Evolutionary conservation across 176 grass and related monocot species (phyloP), one percentile per base, ranked within the genome.

Genomic region (Triticum aestivum): DNA sequence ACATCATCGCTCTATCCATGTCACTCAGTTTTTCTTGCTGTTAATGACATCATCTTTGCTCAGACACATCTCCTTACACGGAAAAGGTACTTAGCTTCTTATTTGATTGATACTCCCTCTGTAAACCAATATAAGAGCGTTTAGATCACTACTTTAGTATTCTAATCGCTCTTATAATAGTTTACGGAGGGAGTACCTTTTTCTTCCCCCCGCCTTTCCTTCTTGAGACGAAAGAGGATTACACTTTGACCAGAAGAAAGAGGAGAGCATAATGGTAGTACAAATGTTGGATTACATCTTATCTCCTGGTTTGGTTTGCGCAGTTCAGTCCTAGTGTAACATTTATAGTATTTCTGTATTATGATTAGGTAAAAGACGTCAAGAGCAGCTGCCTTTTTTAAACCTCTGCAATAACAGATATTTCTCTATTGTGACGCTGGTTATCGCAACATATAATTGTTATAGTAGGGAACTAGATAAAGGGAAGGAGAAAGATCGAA

Each of bases 61-160:
- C 41, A 94, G 95, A 93, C 92, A 97, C 95, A 91, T 94, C 95
- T 85, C 95, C 92, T 41, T 95, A 95, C 85, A 97, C 93, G 95
- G 95, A 91, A 97, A 83, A 97, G 90, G 95, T 97, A 95, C 38
- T 41, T 41, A 8, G 38, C 38, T 82, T 91, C 27, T 30, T 58
- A 68, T 82, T 76, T 81, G 67, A 70, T 11, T 21, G 51, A 76
- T 4, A 58, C 27, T 29, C 27, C 27, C 27, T 29, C 27, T 2
- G 1, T 29, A 29, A 29, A 29, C 27, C 1, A 29, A 29, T 29
- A 29, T 29, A 29, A 29, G 1, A 29, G 1, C 27, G 27, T 1
- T 29, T 29, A 29, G 27, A 29, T 1, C 1, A 29, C 27, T 29
- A 29, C 27, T 29, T 29, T 29, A 29, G 27, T 29, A 29, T 29